phyloP scores from a whole-genome alignment of 2,329 filamentous ascomycete genomes.

The Pseudocercospora fuligena region DNA sequence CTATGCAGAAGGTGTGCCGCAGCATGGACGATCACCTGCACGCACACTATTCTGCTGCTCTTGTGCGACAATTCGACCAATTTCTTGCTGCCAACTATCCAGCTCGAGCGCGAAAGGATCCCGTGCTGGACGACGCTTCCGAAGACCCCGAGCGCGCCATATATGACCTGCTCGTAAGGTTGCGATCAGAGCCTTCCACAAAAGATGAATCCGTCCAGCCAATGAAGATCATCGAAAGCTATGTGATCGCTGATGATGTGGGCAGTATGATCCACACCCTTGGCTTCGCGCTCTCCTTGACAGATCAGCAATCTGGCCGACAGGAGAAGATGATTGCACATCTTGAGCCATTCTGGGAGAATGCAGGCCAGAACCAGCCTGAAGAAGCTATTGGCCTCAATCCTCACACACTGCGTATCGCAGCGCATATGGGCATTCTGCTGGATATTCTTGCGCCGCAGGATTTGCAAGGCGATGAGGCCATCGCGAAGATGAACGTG shows the following conservation, averaged over 20 bases:
- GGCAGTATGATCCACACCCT: conserved; percentile 50
- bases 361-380: conserved; percentile 26
- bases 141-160: conserved; percentile 52
- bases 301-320: conserved; percentile 36
- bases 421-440: conserved; percentile 64
- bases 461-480: conserved; percentile 48
- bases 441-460: conserved; percentile 57
- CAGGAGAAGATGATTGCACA: conserved; percentile 33
- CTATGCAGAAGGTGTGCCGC: conserved; percentile 75
- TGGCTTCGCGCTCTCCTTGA: conserved; percentile 49
- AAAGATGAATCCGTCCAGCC: conserved; percentile 65
- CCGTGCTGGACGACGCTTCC: conserved; percentile 39
- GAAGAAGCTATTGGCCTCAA: conserved; percentile 45
- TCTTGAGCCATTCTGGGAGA: conserved; percentile 28
- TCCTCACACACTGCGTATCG: conserved; percentile 50
- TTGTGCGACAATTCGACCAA: conserved; percentile 78
- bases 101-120: conserved; percentile 63
- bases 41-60: conserved; percentile 82
- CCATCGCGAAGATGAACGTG: conserved; percentile 70
- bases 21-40: conserved; percentile 89
- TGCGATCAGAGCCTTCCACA: conserved; percentile 63
- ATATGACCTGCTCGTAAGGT: conserved; percentile 60
- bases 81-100: conserved; percentile 66
- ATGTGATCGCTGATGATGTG: conserved; percentile 68
- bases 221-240: conserved; percentile 76